Evolutionary conservation across 1,284 basidiomycete species (phyloP), one percentile per base, ranked within the genome.

Genomic region (Ustilago cynodontis): DNA sequence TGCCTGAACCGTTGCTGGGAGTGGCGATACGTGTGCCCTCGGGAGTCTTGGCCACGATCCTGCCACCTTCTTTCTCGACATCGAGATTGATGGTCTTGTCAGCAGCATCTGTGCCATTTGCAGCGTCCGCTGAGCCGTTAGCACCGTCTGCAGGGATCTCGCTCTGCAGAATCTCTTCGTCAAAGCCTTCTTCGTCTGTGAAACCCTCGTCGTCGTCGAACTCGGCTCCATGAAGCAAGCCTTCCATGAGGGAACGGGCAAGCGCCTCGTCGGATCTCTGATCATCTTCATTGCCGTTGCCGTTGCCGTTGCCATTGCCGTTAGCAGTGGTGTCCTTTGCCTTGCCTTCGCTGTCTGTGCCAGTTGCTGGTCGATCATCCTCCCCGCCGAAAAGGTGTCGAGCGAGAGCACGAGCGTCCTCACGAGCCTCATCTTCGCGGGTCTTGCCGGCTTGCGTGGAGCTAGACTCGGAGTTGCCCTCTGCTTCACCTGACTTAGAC

Each of bases 11-110:
- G 18, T 64, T 88, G 79, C 89, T 91, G 0, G 96, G 96, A 7
- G 96, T 98, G 1, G 93, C 91, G 35, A 99, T 91, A 22, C 94
- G 90, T 0, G 95, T 98, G 1, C 96, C 96, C 71, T 98, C 94
- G 0, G 96, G 95, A 0, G 96, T 98, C 86, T 97, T 94, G 10
- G 94, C 95, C 82, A 95, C 94, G 9, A 98, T 90, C 83, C 93
- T 94, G n/a, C 73, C 78, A 33, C 67, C 79, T 20, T 81, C 80
- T 58, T 76, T 71, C 20, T 75, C 77, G 28, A 81, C 79, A 33
- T 80, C 70, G 22, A 83, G 75, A 28, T 79, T 79, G 65, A 83
- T 75, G 9, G 82, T 82, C 69, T 78, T 77, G 61, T 82, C 81
- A 9, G 55, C 78, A 20, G 65, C 65, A n/a, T 65, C 65, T 8